Evolutionary conservation across 768 basidiomycete genomes (phyloP).

Genomic region (Boletus edulis): DNA sequence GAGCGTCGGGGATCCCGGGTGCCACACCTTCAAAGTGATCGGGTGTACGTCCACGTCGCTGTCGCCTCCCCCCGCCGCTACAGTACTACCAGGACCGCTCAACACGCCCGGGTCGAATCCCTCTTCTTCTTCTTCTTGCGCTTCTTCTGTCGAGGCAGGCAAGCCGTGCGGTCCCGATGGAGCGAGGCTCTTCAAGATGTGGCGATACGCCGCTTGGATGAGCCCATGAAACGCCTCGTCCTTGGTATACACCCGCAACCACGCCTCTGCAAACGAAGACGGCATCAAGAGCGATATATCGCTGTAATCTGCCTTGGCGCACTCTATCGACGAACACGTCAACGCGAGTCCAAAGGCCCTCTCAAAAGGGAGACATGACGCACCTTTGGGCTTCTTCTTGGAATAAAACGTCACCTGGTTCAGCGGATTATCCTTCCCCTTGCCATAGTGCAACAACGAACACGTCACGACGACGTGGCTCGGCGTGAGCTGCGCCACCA

Average conservation of each 20-base stretch:
- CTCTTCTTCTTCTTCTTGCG: slow-evolving; percentile 4
- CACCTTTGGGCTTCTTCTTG: slow-evolving; percentile 59
- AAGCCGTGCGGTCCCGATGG: neutral
- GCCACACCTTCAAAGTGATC: slow-evolving; percentile 12
- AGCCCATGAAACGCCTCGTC: slow-evolving; percentile 54
- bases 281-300: slow-evolving; percentile 70
- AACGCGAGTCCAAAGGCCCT: neutral
- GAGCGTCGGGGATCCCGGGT: neutral
- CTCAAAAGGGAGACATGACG: slow-evolving; percentile 9
- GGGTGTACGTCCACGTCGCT: slow-evolving; percentile 24
- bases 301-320: slow-evolving; percentile 44
- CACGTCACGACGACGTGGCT: slow-evolving; percentile 65
- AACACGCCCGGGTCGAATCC: slow-evolving; percentile 16
- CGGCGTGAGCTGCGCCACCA: slow-evolving; percentile 36
- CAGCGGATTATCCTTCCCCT: slow-evolving; percentile 67
- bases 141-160: neutral
- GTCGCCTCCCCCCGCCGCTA: neutral
- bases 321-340: slow-evolving; percentile 32
- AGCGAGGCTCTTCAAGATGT: slow-evolving; percentile 31
- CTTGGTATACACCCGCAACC: slow-evolving; percentile 68
- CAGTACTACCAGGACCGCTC: neutral
- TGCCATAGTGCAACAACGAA: slow-evolving; percentile 72
- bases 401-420: slow-evolving; percentile 72
- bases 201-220: slow-evolving; percentile 67
- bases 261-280: slow-evolving; percentile 61